Base-by-base conservation (phyloP, 2,329 filamentous ascomycete genomes). In the Grosmannia huntii region DNA sequence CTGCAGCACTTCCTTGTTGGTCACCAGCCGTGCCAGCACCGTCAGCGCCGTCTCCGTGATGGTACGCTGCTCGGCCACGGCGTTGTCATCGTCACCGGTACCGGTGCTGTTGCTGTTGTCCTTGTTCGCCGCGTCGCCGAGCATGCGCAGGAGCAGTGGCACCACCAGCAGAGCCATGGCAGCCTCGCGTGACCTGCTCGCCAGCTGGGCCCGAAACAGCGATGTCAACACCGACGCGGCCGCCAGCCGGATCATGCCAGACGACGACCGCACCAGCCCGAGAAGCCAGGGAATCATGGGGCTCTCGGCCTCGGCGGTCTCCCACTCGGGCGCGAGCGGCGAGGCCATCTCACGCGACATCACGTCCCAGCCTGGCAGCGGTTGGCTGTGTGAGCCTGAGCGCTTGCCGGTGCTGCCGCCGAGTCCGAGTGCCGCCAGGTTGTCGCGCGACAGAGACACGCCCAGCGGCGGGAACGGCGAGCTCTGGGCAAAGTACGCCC, bases 1-100 rank as follows among this genome's bases (percentile, higher is more conserved):
- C 70, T 97, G 92, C 57, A 97, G 76, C 60, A 82, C 79, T 60
- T 87, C 83, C 68, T 85, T 90, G 66, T 94, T 89, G 28, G 84
- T 83, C 21, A 96, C 83, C 46, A 97, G 76, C 52, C 85, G 83
- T 19, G 90, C 89, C 57, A 97, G 76, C 12, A 95, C 80, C 1
- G 82, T 79, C 9, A 91, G 89, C 2, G 87, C 84, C 61, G 82
- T 82, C 68, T 92, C 88, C 58, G 84, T 76, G 14, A 90, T 76
- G 10, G 73, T 69, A 64, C 80, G 76, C 25, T 74, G 73, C 14
- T 72, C 65, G 14, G 74, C 71, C 33, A 67, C 70, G 33, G 69
- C 65, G 16, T 71, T 65, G 38, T 73, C 71, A 16, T 73, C 66
- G 44, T 73, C 16, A 33, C 16, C n/a, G 4, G 23, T 7, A 33